phyloP scores from a whole-genome alignment of 2,329 filamentous ascomycete genomes.

The Hymenoscyphus albidus region DNA sequence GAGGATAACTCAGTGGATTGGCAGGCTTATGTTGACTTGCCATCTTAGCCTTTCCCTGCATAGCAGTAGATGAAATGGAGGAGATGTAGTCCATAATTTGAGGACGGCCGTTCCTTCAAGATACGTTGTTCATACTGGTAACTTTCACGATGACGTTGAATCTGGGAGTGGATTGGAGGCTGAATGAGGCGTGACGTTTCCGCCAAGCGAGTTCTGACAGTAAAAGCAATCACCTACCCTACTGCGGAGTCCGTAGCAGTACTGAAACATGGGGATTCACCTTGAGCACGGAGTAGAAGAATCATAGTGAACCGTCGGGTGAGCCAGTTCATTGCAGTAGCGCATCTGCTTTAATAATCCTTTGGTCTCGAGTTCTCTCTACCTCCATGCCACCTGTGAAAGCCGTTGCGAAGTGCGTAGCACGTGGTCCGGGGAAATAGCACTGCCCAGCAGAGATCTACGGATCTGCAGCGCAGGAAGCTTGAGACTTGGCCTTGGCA shows the following conservation, averaged over 20 bases:
- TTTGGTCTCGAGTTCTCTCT: no score
- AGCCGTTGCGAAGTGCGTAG: no score
- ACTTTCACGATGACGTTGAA: constrained; percentile 9
- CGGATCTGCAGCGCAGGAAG: neutral
- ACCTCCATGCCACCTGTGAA: no score
- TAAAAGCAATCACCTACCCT: neutral
- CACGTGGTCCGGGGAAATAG: no score
- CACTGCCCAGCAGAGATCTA: no score
- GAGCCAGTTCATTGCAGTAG: no score
- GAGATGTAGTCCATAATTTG: constrained; percentile 19
- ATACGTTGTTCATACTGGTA: neutral
- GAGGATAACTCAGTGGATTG: constrained; percentile 34
- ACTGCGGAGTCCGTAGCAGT: no score
- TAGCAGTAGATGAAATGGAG: constrained; percentile 10
- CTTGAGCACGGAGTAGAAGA: no score
- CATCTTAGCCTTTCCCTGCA: constrained; percentile 9
- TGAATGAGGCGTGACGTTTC: constrained; percentile 4
- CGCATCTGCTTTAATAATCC: no score
- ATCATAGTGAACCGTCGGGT: no score
- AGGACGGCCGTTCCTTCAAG: neutral
- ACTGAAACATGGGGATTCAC: no score
- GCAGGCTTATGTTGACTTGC: constrained; percentile 10
- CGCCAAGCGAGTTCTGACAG: constrained; percentile 6
- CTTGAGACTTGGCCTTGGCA: neutral
- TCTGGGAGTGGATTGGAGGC: neutral